phyloP scores from a whole-genome alignment of 495 filamentous ascomycete species.

The Talaromyces thailandensis region DNA sequence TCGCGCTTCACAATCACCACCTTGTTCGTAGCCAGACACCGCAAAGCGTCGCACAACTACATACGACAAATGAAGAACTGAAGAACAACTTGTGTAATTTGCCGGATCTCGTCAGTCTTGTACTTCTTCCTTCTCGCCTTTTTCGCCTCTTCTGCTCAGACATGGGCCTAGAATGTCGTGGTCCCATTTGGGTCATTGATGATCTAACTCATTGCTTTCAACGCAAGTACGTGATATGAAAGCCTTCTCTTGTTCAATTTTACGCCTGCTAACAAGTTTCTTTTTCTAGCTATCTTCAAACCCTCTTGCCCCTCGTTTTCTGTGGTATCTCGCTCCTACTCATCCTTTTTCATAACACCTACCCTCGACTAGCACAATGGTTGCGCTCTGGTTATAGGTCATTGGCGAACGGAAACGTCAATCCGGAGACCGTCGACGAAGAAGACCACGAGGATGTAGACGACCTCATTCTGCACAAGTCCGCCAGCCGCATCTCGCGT shows the following conservation, averaged over 20 bases:
- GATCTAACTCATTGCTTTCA: slow-evolving; percentile 87
- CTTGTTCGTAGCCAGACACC: background rate
- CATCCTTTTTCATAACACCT: slow-evolving; percentile 42
- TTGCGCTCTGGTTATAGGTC: slow-evolving; percentile 8
- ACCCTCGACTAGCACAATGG: slow-evolving; percentile 24
- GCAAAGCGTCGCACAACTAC: background rate
- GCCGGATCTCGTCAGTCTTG: background rate
- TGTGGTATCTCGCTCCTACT: slow-evolving; percentile 61
- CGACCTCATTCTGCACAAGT: slow-evolving; percentile 53
- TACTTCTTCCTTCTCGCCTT: slow-evolving; percentile 6
- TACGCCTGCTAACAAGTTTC: slow-evolving; percentile 9
- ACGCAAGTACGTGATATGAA: slow-evolving; percentile 56
- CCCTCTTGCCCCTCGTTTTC: slow-evolving; percentile 67
- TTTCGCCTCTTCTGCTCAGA: slow-evolving; percentile 9
- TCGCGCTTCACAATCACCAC: background rate
- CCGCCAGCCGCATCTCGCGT: slow-evolving; percentile 49
- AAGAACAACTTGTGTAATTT: background rate
- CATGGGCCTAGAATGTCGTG: slow-evolving; percentile 69
- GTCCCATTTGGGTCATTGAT: slow-evolving; percentile 77
- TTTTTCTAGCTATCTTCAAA: slow-evolving; percentile 67
- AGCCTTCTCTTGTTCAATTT: background rate
- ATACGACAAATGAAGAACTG: background rate
- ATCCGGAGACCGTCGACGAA: slow-evolving; percentile 35
- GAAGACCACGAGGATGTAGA: slow-evolving; percentile 58
- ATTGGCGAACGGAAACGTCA: slow-evolving; percentile 30